Conservation (phyloP, 495 filamentous ascomycete species). For the Penicillium lividum region DNA sequence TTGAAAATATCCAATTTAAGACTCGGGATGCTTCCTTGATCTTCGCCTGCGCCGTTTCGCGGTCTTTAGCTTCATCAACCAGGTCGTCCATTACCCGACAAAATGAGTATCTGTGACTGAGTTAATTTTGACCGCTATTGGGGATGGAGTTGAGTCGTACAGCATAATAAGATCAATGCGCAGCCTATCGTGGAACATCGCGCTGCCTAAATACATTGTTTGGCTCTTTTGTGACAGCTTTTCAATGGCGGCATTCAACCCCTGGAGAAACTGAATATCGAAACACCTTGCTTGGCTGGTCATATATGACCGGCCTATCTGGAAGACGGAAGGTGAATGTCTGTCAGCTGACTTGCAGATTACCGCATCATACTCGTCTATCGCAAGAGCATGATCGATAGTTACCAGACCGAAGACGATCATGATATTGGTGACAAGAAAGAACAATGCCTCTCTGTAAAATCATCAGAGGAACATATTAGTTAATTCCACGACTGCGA, state of each 20-base stretch:
- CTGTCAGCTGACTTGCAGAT: constrained; percentile 1
- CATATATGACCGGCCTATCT: constrained; percentile 8
- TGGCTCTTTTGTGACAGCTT: constrained; percentile 60
- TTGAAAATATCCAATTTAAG: constrained; percentile 13
- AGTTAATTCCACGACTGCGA: not conserved
- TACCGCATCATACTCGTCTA: constrained; percentile 39
- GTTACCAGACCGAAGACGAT: constrained; percentile 66
- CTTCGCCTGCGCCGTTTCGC: constrained; percentile 12
- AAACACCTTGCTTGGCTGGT: constrained; percentile 1
- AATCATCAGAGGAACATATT: not conserved
- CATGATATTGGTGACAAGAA: constrained; percentile 62
- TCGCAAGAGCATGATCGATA: constrained; percentile 61
- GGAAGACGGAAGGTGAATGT: not conserved
- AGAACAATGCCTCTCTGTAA: constrained; percentile 55
- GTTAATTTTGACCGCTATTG: not conserved
- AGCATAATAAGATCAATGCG: constrained; percentile 65
- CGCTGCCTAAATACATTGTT: constrained; percentile 68
- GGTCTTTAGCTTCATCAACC: constrained; percentile 55
- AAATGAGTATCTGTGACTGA: constrained; percentile 56
- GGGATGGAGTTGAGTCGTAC: constrained; percentile 26
- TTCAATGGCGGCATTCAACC: constrained; percentile 53
- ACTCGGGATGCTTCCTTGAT: constrained; percentile 16
- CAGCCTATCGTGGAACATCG: constrained; percentile 60
- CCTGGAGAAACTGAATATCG: constrained; percentile 33
- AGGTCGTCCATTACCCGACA: constrained; percentile 71